phyloP scores from a whole-genome alignment of 192 early-diverging fungal species.

The Backusella psychrophila region DNA sequence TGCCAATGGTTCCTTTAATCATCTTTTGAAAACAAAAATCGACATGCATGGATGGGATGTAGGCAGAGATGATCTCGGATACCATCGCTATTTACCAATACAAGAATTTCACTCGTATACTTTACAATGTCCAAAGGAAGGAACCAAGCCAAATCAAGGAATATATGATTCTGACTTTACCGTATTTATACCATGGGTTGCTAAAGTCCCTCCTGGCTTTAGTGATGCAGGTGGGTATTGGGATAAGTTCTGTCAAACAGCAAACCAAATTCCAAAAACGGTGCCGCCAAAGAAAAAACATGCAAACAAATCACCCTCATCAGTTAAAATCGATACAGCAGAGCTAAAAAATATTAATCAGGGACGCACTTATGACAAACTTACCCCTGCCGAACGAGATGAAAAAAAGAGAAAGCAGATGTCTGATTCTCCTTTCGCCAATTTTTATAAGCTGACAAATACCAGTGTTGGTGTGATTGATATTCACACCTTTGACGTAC shows the following conservation, averaged over 20 bases:
- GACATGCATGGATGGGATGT: slow-evolving; percentile 36
- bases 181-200: slow-evolving; percentile 31
- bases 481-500: slow-evolving; percentile 25
- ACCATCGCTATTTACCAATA: slow-evolving; percentile 32
- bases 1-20: slow-evolving; percentile 30
- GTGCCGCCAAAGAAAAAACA: neutral
- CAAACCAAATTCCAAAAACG: neutral
- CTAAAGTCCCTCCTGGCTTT: slow-evolving; percentile 23
- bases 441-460: slow-evolving; percentile 18
- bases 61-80: slow-evolving; percentile 36
- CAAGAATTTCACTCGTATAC: slow-evolving; percentile 31
- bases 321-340: slow-evolving; percentile 10
- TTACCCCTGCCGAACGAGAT: neutral
- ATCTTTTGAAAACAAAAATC: slow-evolving; percentile 34
- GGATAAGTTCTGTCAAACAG: slow-evolving; percentile 20
- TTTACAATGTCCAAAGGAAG: slow-evolving; percentile 27
- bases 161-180: slow-evolving; percentile 25
- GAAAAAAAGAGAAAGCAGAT: neutral
- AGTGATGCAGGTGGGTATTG: slow-evolving; percentile 25
- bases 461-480: slow-evolving; percentile 26
- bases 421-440: neutral
- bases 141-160: slow-evolving; percentile 12
- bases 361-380: slow-evolving; percentile 20
- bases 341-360: slow-evolving; percentile 13
- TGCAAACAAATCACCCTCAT: slow-evolving; percentile 14